Percentiles rank a stretch among this genome's conserved stretches.
phyloP scores from a whole-genome alignment of 2,329 filamentous ascomycete species.

The Fusarium xylarioides region DNA sequence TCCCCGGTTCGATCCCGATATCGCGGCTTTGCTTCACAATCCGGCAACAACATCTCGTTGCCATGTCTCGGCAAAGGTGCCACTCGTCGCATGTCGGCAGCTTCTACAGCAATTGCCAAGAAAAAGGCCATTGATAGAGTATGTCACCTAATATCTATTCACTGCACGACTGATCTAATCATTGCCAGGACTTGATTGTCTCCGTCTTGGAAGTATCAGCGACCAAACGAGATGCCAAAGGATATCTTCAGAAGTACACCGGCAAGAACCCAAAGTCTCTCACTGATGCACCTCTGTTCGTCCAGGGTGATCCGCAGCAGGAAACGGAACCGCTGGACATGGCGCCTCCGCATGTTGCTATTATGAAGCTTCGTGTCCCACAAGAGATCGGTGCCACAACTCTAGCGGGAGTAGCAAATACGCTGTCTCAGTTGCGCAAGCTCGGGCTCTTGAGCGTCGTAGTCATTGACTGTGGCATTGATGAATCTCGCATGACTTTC shows the following conservation, averaged over 20 bases:
- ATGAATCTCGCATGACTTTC: constrained; percentile 53
- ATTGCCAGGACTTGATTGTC: constrained; percentile 78
- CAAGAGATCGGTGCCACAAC: constrained; percentile 75
- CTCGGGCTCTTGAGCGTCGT: constrained; percentile 85
- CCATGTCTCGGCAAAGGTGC: constrained; percentile 22
- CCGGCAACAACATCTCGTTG: constrained; percentile 4
- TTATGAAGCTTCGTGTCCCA: constrained; percentile 84
- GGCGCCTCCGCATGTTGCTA: constrained; percentile 69
- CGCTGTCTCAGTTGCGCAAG: constrained; percentile 81
- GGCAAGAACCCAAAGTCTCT: constrained; percentile 43
- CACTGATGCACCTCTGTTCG: constrained; percentile 45
- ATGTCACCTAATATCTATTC: background rate
- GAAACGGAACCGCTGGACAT: constrained; percentile 19
- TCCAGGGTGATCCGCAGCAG: constrained; percentile 44
- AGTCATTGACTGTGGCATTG: constrained; percentile 75
- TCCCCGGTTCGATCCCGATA: constrained; percentile 16
- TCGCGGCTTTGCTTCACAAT: constrained; percentile 25
- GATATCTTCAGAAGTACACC: constrained; percentile 87
- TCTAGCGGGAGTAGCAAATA: constrained; percentile 80
- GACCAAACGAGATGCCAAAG: constrained; percentile 90
- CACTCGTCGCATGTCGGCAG: constrained; percentile 44
- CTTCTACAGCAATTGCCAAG: constrained; percentile 43
- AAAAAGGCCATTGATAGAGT: constrained; percentile 48
- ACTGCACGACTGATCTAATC: constrained; percentile 14
- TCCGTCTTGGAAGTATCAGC: constrained; percentile 88